phyloP scores from a whole-genome alignment of 2,329 filamentous ascomycete species.

The Anthostomella pinea region DNA sequence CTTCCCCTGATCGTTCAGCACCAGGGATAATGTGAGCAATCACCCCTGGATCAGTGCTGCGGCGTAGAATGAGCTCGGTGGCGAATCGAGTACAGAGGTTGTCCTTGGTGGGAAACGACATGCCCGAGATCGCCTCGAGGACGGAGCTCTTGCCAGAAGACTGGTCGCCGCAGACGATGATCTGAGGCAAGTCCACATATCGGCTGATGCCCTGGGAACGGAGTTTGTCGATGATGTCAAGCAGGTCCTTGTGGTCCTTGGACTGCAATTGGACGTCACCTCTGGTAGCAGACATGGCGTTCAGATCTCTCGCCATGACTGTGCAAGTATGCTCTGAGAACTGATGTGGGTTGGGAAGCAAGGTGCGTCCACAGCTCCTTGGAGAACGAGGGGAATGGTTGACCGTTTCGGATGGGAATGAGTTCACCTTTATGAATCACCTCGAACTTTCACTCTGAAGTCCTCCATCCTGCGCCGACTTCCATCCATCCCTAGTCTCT shows the following conservation, averaged over 20 bases:
- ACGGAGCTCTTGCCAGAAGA: constrained; percentile 56
- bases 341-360: too few species aligned
- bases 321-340: too few species aligned
- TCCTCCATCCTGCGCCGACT: too few species aligned
- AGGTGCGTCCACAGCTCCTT: too few species aligned
- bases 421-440: too few species aligned
- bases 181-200: constrained; percentile 34
- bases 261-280: neutral
- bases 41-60: constrained; percentile 20
- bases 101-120: constrained; percentile 56
- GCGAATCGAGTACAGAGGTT: constrained; percentile 60
- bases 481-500: too few species aligned
- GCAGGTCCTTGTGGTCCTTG: constrained; percentile 24
- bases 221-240: constrained; percentile 37
- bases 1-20: constrained; percentile 24
- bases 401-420: too few species aligned
- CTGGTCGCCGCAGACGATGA: constrained; percentile 52
- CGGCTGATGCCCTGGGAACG: constrained; percentile 34
- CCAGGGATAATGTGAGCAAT: constrained; percentile 33
- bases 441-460: too few species aligned
- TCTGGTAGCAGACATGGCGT: too few species aligned
- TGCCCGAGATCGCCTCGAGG: constrained; percentile 54
- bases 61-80: constrained; percentile 58
- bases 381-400: too few species aligned
- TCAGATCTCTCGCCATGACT: too few species aligned